These are phyloP conservation scores for Camellia sinensis DNA, from an alignment of 148 eudicot species.

Conservation along the genomic window DNA sequence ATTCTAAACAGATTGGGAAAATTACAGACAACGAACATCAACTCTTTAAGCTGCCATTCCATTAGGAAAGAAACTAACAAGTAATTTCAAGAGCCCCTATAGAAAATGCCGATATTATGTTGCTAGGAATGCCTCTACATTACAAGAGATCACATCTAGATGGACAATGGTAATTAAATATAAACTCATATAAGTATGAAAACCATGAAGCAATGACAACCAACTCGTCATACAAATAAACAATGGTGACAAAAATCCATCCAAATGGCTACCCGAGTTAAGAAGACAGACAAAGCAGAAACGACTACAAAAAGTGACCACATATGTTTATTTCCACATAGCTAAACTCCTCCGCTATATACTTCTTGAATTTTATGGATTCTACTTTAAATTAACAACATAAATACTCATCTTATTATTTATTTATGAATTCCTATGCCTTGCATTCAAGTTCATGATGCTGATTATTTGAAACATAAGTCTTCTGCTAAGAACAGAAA, in stretches of 20 bases:
- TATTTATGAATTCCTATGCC: too few species aligned
- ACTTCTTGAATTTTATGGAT: too few species aligned
- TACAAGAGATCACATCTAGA: not conserved
- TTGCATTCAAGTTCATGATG: too few species aligned
- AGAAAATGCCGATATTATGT: not conserved
- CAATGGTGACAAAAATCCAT: not conserved
- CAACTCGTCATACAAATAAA: not conserved
- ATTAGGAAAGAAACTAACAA: not conserved
- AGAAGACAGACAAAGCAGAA: not conserved
- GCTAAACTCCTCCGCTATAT: too few species aligned
- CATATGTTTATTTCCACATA: not conserved
- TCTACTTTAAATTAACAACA: too few species aligned
- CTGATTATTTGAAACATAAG: too few species aligned
- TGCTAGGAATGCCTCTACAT: not conserved
- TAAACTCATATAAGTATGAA: not conserved
- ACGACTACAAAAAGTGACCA: not conserved
- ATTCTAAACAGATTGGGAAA: not conserved
- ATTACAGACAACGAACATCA: not conserved
- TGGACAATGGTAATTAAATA: not conserved
- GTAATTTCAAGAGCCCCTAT: not conserved
- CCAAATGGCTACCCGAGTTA: not conserved
- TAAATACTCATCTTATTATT: too few species aligned
- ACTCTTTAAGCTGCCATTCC: not conserved
- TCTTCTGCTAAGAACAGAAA: too few species aligned
- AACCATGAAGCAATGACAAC: not conserved